Percentiles rank a stretch among this genome's conserved stretches.
Evolutionary conservation across 2,329 filamentous ascomycete species (phyloP).

Genomic region (Botrytis medusae): DNA sequence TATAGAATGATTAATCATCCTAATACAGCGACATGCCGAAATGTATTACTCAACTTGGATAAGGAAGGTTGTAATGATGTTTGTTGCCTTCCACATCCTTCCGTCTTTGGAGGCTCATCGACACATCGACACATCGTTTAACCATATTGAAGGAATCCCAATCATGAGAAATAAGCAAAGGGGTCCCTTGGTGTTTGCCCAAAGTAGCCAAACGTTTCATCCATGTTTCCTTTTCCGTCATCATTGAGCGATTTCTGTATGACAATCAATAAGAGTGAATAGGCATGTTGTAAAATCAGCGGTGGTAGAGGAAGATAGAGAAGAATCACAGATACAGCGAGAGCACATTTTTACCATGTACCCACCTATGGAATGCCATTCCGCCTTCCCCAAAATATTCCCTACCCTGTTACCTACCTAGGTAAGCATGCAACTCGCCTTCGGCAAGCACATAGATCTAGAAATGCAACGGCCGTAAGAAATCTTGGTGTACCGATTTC

Average conservation of each 20-base stretch:
- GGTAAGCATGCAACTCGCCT: background rate
- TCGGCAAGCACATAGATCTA: background rate
- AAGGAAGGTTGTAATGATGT: background rate
- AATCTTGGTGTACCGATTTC: background rate
- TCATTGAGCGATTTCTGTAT: background rate
- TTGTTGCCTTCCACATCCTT: background rate
- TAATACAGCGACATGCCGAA: background rate
- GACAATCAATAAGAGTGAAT: too few species aligned
- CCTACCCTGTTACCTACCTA: background rate
- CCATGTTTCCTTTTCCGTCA: background rate
- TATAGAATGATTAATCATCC: background rate
- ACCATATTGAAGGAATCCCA: background rate
- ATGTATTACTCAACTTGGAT: background rate
- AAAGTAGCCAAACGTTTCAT: background rate
- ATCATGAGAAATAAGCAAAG: background rate
- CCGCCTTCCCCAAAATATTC: background rate
- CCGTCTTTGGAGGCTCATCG: background rate
- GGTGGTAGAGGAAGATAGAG: background rate
- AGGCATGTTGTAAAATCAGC: background rate
- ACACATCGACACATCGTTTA: background rate
- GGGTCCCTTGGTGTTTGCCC: background rate
- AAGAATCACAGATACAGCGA: background rate
- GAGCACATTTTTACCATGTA: background rate
- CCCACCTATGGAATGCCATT: too few species aligned
- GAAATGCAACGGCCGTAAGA: background rate